Percentiles rank a stretch among this genome's conserved stretches.
These are phyloP conservation scores for Zopfochytrium polystomum DNA, from an alignment of 371 early-diverging fungal species.

Conservation along the genomic window DNA sequence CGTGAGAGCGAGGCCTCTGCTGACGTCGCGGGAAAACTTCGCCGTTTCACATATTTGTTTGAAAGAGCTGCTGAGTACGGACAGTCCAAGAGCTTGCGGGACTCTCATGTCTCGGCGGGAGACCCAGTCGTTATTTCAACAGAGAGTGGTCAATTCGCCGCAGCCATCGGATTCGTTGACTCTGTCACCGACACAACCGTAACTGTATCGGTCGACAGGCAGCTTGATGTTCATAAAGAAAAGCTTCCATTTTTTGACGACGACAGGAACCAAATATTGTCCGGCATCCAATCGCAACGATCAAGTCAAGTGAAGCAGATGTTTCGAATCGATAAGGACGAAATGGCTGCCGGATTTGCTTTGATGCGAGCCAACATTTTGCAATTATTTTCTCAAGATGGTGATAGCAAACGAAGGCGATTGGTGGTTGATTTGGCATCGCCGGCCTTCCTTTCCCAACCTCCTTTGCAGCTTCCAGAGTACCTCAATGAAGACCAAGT, in stretches of 20 bases:
- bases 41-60: too few relatives aligned
- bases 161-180: conserved; percentile 74
- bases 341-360: conserved; percentile 62
- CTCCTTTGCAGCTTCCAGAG: neutral
- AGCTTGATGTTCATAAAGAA: conserved; percentile 62
- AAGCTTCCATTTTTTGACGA: conserved; percentile 48
- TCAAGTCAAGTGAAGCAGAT: conserved; percentile 4
- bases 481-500: conserved; percentile 15
- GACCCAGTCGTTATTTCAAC: conserved; percentile 83
- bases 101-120: conserved; percentile 62
- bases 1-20: neutral
- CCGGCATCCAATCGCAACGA: conserved; percentile 1
- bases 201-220: conserved; percentile 60
- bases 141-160: conserved; percentile 66
- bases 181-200: conserved; percentile 50
- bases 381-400: conserved; percentile 57
- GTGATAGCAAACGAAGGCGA: conserved; percentile 52
- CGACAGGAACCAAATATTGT: conserved; percentile 15
- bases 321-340: conserved; percentile 86
- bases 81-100: too few relatives aligned
- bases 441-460: conserved; percentile 59
- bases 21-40: neutral
- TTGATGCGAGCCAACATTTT: conserved; percentile 73
- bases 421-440: conserved; percentile 77
- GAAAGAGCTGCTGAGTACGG: too few relatives aligned